phyloP scores from a whole-genome alignment of 106 monocot species.

The Chionographis japonica region DNA sequence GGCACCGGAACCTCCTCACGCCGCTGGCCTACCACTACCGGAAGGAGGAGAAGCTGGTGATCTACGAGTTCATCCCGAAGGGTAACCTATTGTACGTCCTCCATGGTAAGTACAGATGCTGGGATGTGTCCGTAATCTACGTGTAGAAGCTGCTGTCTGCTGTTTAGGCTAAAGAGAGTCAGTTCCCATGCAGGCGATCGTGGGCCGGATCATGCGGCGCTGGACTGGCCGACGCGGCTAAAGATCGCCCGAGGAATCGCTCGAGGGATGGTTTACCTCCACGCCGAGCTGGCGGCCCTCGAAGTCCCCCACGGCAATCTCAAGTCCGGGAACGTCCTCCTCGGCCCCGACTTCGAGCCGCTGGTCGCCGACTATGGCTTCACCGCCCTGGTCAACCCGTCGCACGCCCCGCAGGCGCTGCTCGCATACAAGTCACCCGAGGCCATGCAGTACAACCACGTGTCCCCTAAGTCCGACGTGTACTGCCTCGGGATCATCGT shows the following conservation, averaged over 20 bases:
- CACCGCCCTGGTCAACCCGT: slow-evolving; percentile 32
- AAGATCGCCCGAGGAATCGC: slow-evolving; percentile 27
- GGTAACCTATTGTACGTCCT: no score
- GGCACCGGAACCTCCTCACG: no score
- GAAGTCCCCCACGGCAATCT: slow-evolving; percentile 62
- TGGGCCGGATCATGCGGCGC: slow-evolving; percentile 21
- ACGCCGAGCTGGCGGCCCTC: slow-evolving; percentile 17
- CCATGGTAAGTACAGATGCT: no score
- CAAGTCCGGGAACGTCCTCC: slow-evolving; percentile 53
- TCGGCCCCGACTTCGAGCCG: slow-evolving; percentile 36
- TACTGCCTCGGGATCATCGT: slow-evolving; percentile 65
- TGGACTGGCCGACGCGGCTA: slow-evolving; percentile 30
- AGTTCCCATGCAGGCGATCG: slow-evolving; percentile 13
- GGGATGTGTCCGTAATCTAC: no score
- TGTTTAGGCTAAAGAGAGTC: no score
- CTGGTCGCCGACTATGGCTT: slow-evolving; percentile 52
- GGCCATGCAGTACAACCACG: slow-evolving; percentile 17
- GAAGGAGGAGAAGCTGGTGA: no score
- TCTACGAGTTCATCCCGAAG: no score
- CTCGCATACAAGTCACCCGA: slow-evolving; percentile 60
- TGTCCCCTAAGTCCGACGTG: slow-evolving; percentile 62
- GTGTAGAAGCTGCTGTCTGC: no score
- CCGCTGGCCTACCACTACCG: no score
- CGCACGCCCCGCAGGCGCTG: slow-evolving; percentile 17
- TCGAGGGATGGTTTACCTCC: slow-evolving; percentile 29